These are phyloP conservation scores for Fraxinus cuspidata DNA, from an alignment of 257 asterid genomes.

Conservation along the genomic window DNA sequence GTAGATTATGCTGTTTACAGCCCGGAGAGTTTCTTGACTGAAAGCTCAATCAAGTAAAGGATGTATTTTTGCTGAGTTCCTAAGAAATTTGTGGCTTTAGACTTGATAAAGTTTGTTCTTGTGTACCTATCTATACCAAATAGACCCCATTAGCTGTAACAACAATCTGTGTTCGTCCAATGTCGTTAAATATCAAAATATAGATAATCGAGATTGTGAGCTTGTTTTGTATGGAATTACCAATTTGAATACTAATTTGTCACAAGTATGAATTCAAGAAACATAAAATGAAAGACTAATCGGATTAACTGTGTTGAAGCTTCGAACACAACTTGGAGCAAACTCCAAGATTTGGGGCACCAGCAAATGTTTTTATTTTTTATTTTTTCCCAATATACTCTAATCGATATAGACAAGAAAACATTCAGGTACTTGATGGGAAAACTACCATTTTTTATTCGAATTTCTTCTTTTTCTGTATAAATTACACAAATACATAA, in stretches of 20 bases:
- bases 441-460: too few relatives aligned
- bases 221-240: neutral
- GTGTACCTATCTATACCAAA: constrained; percentile 25
- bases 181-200: neutral
- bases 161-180: constrained; percentile 20
- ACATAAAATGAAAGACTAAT: too few relatives aligned
- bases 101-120: constrained; percentile 16
- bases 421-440: too few relatives aligned
- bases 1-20: constrained; percentile 25
- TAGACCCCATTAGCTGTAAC: constrained; percentile 21
- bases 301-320: too few relatives aligned
- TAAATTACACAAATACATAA: neutral
- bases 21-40: constrained; percentile 6
- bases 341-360: too few relatives aligned
- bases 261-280: neutral
- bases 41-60: constrained; percentile 27
- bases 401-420: too few relatives aligned
- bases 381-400: too few relatives aligned
- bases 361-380: too few relatives aligned
- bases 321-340: too few relatives aligned
- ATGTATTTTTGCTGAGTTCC: neutral
- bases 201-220: neutral
- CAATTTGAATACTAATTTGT: too few relatives aligned
- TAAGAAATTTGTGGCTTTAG: neutral
- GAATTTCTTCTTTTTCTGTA: neutral